Conservation (phyloP, 805 yeast genomes). For the Saturnispora galanensis region DNA sequence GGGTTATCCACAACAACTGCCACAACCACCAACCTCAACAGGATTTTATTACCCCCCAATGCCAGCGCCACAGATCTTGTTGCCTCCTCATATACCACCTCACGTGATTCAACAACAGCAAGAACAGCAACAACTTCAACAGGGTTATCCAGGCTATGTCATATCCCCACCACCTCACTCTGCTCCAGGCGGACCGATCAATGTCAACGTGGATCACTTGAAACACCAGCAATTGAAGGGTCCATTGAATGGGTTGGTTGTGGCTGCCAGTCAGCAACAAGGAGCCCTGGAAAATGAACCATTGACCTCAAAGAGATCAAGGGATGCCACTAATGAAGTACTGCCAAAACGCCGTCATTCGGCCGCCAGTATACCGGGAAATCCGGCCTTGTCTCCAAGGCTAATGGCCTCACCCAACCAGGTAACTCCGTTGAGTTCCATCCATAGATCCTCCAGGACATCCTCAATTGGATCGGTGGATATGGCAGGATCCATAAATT, state of each 20-base stretch:
- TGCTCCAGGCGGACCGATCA: not conserved
- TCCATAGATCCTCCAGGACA: conserved; percentile 10
- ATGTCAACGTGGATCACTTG: too few species aligned
- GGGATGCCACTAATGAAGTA: conserved; percentile 21
- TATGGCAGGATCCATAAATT: conserved; percentile 1
- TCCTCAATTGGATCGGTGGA: conserved; percentile 12
- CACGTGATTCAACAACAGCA: conserved; percentile 21
- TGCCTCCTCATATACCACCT: conserved; percentile 3
- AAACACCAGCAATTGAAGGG: too few species aligned
- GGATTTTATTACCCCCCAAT: conserved; percentile 1
- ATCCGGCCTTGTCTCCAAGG: conserved; percentile 15
- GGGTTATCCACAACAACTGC: not conserved
- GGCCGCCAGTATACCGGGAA: conserved; percentile 21
- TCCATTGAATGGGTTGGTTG: not conserved
- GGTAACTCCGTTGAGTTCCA: conserved; percentile 3
- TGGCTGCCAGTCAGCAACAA: not conserved
- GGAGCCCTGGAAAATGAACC: not conserved
- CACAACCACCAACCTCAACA: not conserved
- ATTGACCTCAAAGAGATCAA: conserved; percentile 15
- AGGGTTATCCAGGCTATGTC: not conserved
- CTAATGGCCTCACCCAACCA: conserved; percentile 9
- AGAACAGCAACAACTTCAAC: conserved; percentile 10
- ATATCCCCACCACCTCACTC: not conserved
- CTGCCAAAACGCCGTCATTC: conserved; percentile 23
- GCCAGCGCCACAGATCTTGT: not conserved